These are phyloP conservation scores for Rhododendron mucronatum DNA, from an alignment of 148 eudicot species.

Conservation along the genomic window DNA sequence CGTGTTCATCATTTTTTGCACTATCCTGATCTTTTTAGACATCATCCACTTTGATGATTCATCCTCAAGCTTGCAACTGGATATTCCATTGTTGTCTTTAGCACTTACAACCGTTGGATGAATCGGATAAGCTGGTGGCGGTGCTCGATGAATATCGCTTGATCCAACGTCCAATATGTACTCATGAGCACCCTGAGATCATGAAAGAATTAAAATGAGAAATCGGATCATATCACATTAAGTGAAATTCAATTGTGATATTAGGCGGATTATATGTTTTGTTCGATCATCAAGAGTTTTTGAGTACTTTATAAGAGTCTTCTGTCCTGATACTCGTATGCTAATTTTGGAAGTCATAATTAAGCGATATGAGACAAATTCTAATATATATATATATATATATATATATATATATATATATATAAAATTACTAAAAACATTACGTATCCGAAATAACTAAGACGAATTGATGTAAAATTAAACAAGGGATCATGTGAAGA, in stretches of 20 bases:
- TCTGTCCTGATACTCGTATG: background rate
- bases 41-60: constrained; percentile 10
- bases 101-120: background rate
- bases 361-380: background rate
- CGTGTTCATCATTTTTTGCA: constrained; percentile 9
- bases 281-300: background rate
- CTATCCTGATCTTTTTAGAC: constrained; percentile 16
- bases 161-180: background rate
- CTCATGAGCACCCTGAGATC: background rate
- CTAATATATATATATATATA: background rate
- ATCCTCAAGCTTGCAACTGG: background rate
- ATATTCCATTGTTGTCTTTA: background rate
- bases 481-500: background rate
- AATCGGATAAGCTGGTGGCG: background rate
- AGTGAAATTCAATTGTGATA: background rate
- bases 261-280: background rate
- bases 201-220: background rate
- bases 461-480: background rate
- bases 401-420: background rate
- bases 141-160: background rate
- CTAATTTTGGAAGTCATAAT: background rate
- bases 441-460: no score
- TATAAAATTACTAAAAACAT: background rate
- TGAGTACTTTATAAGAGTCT: background rate
- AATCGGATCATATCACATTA: background rate